Percentiles rank a stretch among this genome's conserved stretches.
These are phyloP conservation scores for Cryptosporidium viatorum DNA, from an alignment of 169 alveolate genomes.

Conservation along the genomic window DNA sequence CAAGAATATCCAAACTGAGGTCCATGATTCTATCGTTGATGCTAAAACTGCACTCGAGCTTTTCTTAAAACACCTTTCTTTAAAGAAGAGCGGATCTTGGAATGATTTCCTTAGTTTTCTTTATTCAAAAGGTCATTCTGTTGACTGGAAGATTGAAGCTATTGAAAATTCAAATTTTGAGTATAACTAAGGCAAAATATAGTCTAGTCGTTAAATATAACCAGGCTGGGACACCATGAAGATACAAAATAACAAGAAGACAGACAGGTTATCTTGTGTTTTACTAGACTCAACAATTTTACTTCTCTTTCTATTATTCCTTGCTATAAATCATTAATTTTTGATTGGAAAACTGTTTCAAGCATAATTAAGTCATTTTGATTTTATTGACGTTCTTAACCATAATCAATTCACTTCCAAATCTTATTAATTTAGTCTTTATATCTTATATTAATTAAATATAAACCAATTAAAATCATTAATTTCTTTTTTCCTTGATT, in stretches of 20 bases:
- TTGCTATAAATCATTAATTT: background rate
- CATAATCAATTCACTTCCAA: too few species aligned
- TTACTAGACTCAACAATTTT: background rate
- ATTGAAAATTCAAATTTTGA: background rate
- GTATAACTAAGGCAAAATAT: background rate
- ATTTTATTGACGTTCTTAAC: too few species aligned
- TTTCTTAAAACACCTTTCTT: slow-evolving; percentile 32
- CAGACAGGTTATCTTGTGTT: background rate
- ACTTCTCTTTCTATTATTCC: background rate
- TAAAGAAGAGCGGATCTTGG: slow-evolving; percentile 32
- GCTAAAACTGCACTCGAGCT: slow-evolving; percentile 84
- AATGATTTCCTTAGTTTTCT: slow-evolving; percentile 26
- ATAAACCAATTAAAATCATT: background rate
- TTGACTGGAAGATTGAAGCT: slow-evolving; percentile 63
- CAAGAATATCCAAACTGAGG: slow-evolving; percentile 79
- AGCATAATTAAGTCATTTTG: background rate
- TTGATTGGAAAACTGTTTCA: background rate
- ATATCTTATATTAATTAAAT: background rate
- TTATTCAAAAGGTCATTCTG: slow-evolving; percentile 47
- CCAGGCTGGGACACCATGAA: background rate
- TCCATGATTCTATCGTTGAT: slow-evolving; percentile 86
- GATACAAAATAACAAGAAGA: too few species aligned
- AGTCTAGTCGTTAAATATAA: background rate
- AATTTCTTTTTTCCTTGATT: too few species aligned
- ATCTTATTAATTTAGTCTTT: background rate